Evolutionary conservation across 768 basidiomycete species (phyloP).

Genomic region (Amanita molliuscula): DNA sequence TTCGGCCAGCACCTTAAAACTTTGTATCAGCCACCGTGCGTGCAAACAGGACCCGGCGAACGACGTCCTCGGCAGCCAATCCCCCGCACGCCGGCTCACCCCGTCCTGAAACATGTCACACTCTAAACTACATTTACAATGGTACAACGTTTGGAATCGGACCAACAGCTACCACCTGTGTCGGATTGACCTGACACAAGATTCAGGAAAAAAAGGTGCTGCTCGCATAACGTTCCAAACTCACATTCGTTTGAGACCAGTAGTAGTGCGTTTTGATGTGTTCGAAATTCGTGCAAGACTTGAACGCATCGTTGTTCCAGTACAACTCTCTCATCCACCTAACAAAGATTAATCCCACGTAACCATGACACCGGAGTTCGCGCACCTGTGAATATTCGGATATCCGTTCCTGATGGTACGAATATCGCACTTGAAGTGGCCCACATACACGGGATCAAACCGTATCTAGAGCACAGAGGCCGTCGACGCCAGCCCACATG

Average conservation of each 20-base stretch:
- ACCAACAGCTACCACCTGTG: constrained; percentile 66
- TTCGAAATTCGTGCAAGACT: constrained; percentile 77
- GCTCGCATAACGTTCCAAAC: not conserved
- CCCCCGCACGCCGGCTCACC: constrained; percentile 27
- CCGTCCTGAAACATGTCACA: constrained; percentile 19
- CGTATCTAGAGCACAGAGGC: constrained; percentile 57
- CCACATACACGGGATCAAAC: constrained; percentile 84
- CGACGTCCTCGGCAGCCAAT: constrained; percentile 43
- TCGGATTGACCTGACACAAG: constrained; percentile 58
- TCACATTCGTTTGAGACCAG: constrained; percentile 45
- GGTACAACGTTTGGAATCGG: constrained; percentile 63
- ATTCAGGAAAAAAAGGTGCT: not conserved
- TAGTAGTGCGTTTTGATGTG: constrained; percentile 79
- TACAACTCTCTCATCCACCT: constrained; percentile 85
- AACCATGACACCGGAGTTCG: not conserved
- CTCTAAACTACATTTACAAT: constrained; percentile 20
- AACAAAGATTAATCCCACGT: not conserved
- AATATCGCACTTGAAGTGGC: constrained; percentile 92
- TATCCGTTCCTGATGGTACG: constrained; percentile 80
- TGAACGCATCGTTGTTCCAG: constrained; percentile 87
- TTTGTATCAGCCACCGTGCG: constrained; percentile 51
- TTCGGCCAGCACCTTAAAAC: constrained; percentile 57
- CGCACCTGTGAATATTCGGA: constrained; percentile 64
- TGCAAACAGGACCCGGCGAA: constrained; percentile 44
- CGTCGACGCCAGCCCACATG: not conserved